Base-by-base conservation (phyloP, 2,329 filamentous ascomycete species). In the Talaromyces sp. region DNA sequence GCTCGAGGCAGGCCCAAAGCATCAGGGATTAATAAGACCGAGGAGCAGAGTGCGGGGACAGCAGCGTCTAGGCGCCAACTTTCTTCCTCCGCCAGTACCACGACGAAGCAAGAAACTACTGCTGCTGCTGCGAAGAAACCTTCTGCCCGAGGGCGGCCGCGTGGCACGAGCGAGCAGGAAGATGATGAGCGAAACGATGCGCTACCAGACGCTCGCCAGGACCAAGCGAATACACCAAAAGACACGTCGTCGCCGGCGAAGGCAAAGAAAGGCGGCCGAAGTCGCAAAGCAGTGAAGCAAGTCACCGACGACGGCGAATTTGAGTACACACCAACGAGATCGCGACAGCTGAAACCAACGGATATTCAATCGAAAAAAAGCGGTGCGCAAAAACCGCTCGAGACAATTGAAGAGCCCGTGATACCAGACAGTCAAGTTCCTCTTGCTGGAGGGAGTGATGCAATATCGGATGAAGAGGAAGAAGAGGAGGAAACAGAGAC, bases 11-110 rank as follows among this genome's bases (percentile, higher is more conserved):
- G 74, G 65, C 71, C 75, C 56, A 74, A 74, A 64, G 69, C 71
- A 10, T 66, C 71, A 6, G 59, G 66, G 27, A 86, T 65, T 12
- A 27, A 12, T 18, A 85, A 83, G 64, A 72, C 75, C 14, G 77
- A 79, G 59, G 79, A 73, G 30, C 66, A 67, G 28, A 71, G 70
- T 56, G 64, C 72, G 5, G 67, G 66, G 3, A 10, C 44, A 47
- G n/a, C 44, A 47, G 44, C 5, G 44, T 27, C 9, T 1, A 68
- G 68, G 40, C 75, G 73, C 62, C 70, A 68, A 31, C 69, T 67
- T 44, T 62, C 66, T 9, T 62, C 65, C 18, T 63, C 67, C 42
- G 61, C 65, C 4, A 60, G 68, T 5, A 47, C 65, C 14, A 44
- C 12, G 6, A 61, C 69, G 42, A 67, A 67, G 30, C 64, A 69